Evolutionary conservation across 2,329 filamentous ascomycete species (phyloP).

Genomic region (Diaporthe eres): DNA sequence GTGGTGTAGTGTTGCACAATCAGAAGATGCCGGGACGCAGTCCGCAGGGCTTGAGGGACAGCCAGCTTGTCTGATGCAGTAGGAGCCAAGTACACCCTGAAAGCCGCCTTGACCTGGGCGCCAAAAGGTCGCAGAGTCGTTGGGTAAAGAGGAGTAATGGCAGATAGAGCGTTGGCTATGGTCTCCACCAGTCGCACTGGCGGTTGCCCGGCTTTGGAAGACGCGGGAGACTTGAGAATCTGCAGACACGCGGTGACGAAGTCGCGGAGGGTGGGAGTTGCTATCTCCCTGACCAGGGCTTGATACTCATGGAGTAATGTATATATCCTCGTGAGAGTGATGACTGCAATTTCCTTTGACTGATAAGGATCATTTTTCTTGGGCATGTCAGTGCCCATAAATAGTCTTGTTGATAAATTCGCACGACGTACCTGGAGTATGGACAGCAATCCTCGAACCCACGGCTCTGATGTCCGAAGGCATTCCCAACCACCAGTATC

Average conservation of each 20-base stretch:
- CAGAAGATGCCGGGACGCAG: constrained; percentile 74
- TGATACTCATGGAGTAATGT: constrained; percentile 85
- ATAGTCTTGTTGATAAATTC: not conserved
- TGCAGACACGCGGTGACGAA: constrained; percentile 83
- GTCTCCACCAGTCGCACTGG: constrained; percentile 72
- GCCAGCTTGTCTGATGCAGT: constrained; percentile 67
- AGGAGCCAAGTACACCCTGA: constrained; percentile 74
- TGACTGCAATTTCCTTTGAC: constrained; percentile 82
- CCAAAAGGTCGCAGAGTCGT: constrained; percentile 85
- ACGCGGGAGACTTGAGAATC: constrained; percentile 65
- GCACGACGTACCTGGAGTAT: constrained; percentile 74
- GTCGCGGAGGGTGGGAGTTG: constrained; percentile 82
- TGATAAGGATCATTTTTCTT: constrained; percentile 83
- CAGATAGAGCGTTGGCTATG: constrained; percentile 78
- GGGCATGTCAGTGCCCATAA: constrained; percentile 43
- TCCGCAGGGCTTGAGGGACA: constrained; percentile 66
- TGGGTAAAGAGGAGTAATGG: constrained; percentile 83
- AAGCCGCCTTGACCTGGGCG: constrained; percentile 74
- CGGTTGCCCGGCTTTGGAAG: constrained; percentile 56
- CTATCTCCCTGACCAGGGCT: constrained; percentile 88
- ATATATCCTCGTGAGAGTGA: constrained; percentile 87
- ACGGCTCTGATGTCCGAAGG: constrained; percentile 78
- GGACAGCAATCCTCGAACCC: constrained; percentile 82
- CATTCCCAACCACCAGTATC: constrained; percentile 90
- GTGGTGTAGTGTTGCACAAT: constrained; percentile 84